Percentiles rank a stretch among this genome's conserved stretches.
Conservation (phyloP, 2,329 filamentous ascomycete species). For the Phaeophleospora eucalypticola region DNA sequence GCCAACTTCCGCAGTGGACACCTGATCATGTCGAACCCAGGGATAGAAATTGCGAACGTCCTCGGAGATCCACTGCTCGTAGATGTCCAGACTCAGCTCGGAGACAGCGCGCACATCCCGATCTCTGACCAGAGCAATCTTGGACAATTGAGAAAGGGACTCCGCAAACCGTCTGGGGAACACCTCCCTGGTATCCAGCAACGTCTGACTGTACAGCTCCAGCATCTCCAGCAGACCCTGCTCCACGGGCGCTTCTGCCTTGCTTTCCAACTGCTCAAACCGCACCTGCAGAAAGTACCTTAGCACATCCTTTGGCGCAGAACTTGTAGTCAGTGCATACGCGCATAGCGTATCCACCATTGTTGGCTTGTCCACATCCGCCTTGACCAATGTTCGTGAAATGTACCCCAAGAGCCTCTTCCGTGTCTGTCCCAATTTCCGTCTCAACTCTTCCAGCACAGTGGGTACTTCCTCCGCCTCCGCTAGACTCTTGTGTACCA, state of each 20-base stretch:
- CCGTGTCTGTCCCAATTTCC: slow-evolving; percentile 59
- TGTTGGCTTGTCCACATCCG: slow-evolving; percentile 36
- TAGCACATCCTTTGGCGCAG: slow-evolving; percentile 73
- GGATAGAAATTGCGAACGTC: slow-evolving; percentile 83
- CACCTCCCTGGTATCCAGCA: slow-evolving; percentile 71
- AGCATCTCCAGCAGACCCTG: slow-evolving; percentile 61
- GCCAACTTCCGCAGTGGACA: slow-evolving; percentile 38
- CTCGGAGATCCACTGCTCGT: slow-evolving; percentile 73
- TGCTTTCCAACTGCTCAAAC: slow-evolving; percentile 61
- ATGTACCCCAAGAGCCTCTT: slow-evolving; percentile 62
- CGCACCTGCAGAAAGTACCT: slow-evolving; percentile 73
- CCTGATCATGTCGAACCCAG: slow-evolving; percentile 77
- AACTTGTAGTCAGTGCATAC: slow-evolving; percentile 76
- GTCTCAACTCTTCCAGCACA: slow-evolving; percentile 60
- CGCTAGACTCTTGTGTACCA: slow-evolving; percentile 69
- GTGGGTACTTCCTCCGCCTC: slow-evolving; percentile 45
- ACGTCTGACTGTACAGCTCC: slow-evolving; percentile 68
- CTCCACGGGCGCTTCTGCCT: slow-evolving; percentile 51
- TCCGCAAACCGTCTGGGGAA: slow-evolving; percentile 69
- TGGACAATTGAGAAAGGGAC: slow-evolving; percentile 64
- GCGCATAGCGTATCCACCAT: slow-evolving; percentile 74
- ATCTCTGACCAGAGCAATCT: slow-evolving; percentile 68
- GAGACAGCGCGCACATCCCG: slow-evolving; percentile 61
- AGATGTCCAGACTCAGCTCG: slow-evolving; percentile 71
- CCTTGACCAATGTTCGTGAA: slow-evolving; percentile 49